A percentile compares a stretch with the other conserved stretches of the same genome.
Conservation (phyloP, 371 early-diverging fungal species). For the Apophysomyces elegans region DNA sequence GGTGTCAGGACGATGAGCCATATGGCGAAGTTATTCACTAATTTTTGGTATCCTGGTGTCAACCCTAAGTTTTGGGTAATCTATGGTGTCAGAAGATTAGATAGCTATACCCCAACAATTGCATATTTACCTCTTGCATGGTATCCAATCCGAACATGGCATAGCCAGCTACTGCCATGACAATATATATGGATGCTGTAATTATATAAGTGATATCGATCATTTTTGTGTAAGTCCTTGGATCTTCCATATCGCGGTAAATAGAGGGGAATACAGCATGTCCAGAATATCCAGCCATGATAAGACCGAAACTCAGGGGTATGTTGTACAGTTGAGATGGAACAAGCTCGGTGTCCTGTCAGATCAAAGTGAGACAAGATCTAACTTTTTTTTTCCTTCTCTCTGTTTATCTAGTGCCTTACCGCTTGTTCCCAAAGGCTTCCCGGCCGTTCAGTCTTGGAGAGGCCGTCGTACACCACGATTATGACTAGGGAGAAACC, state of each 20-base stretch:
- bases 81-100: constrained; percentile 24
- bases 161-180: constrained; percentile 64
- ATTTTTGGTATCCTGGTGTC: constrained; percentile 35
- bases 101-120: not conserved
- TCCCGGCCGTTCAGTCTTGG: constrained; percentile 52
- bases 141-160: constrained; percentile 70
- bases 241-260: constrained; percentile 65
- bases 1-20: constrained; percentile 34
- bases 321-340: constrained; percentile 25
- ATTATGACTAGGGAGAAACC: constrained; percentile 36
- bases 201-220: constrained; percentile 60
- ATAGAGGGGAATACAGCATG: constrained; percentile 69
- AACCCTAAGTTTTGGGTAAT: constrained; percentile 66
- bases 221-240: constrained; percentile 48
- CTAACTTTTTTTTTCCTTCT: not conserved
- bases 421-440: constrained; percentile 56
- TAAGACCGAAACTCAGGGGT: constrained; percentile 35
- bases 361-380: not conserved
- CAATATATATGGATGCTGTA: constrained; percentile 48
- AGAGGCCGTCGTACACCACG: constrained; percentile 47
- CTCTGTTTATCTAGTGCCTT: constrained; percentile 4
- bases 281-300: constrained; percentile 51
- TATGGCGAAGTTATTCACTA: constrained; percentile 27
- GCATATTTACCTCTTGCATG: constrained; percentile 48
- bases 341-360: constrained; percentile 30